Percentiles rank a stretch among this genome's conserved stretches.
Conservation (phyloP, 371 early-diverging fungal species). For the Cokeromyces recurvatus region DNA sequence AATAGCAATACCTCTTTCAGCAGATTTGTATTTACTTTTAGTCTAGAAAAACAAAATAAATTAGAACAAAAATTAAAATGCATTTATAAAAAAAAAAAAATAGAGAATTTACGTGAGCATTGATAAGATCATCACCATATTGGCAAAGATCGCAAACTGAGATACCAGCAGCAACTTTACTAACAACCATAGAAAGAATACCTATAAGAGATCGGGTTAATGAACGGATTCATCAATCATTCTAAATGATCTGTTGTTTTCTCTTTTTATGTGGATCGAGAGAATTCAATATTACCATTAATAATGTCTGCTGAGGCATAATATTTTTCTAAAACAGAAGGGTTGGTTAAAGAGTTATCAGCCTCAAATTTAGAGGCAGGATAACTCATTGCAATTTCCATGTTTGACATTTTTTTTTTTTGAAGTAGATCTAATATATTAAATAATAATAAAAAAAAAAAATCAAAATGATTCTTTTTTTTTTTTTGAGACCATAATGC, state of each 20-base stretch:
- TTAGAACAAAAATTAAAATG: too few relatives aligned
- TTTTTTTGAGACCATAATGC: too few relatives aligned
- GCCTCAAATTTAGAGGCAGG: slow-evolving; percentile 51
- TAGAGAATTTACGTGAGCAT: slow-evolving; percentile 59
- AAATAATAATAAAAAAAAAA: too few relatives aligned
- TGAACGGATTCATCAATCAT: not conserved
- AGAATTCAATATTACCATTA: slow-evolving; percentile 67
- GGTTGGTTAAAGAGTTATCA: slow-evolving; percentile 62
- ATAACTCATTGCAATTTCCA: slow-evolving; percentile 36
- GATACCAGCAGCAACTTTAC: slow-evolving; percentile 55
- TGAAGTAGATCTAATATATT: too few relatives aligned
- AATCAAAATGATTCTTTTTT: too few relatives aligned
- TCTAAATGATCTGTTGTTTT: not conserved
- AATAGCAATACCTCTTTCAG: slow-evolving; percentile 83
- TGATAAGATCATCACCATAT: slow-evolving; percentile 76
- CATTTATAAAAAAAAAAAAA: too few relatives aligned
- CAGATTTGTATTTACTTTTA: slow-evolving; percentile 55
- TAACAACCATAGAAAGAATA: slow-evolving; percentile 46
- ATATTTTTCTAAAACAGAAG: slow-evolving; percentile 74
- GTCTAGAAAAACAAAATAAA: slow-evolving; percentile 36
- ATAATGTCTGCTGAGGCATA: slow-evolving; percentile 77
- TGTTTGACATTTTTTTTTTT: slow-evolving; percentile 8
- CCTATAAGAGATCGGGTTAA: slow-evolving; percentile 13
- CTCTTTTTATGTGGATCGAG: too few relatives aligned
- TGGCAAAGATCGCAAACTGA: slow-evolving; percentile 75